A percentile compares a stretch with the other conserved stretches of the same genome.
Conservation (phyloP, 805 yeast species). For the Wickerhamiella lipophila region DNA sequence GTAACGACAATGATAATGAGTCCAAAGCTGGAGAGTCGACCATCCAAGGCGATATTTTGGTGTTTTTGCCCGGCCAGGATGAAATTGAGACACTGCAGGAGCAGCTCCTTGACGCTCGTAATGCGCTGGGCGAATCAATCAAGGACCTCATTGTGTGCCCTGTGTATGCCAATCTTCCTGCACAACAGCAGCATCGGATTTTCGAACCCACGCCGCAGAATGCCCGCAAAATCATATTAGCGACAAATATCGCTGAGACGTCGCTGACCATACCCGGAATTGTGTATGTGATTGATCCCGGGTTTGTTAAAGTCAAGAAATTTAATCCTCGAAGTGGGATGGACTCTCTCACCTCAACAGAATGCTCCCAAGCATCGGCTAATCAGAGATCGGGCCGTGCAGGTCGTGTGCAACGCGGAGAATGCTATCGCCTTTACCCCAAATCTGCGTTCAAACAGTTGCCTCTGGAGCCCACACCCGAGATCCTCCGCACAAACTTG, state of each 20-base stretch:
- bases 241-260: constrained; percentile 95
- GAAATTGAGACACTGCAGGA: constrained; percentile 79
- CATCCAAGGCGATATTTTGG: constrained; percentile 71
- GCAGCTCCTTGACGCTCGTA: constrained; percentile 49
- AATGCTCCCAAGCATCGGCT: constrained; percentile 92
- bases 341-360: constrained; percentile 73
- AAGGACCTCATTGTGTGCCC: constrained; percentile 68
- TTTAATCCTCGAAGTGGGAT: constrained; percentile 82
- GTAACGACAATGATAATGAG: too few species aligned
- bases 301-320: constrained; percentile 80
- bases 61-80: constrained; percentile 86
- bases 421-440: constrained; percentile 84
- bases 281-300: constrained; percentile 84
- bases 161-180: constrained; percentile 80
- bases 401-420: constrained; percentile 94
- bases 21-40: too few species aligned
- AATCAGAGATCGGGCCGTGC: constrained; percentile 95
- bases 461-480: constrained; percentile 73
- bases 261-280: constrained; percentile 93
- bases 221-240: constrained; percentile 70
- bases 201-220: constrained; percentile 81
- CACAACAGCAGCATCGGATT: constrained; percentile 77
- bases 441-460: constrained; percentile 71
- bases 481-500: constrained; percentile 78
- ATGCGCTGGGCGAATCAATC: constrained; percentile 47